Evolutionary conservation across 345 rosid species (phyloP), one percentile per base, ranked within the genome.

Genomic region (Anastatica hierochuntica): DNA sequence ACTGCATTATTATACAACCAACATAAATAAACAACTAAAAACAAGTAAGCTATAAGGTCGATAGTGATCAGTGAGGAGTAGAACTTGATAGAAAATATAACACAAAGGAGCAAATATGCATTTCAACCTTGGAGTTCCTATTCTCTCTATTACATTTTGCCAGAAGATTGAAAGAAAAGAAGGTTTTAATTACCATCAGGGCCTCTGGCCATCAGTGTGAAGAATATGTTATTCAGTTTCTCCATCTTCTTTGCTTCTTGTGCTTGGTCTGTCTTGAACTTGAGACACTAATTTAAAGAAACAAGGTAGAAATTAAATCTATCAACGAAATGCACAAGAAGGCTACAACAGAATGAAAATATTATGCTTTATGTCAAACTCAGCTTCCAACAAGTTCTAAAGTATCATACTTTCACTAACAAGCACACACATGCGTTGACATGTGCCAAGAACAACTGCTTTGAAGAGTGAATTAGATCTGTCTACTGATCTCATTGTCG

Each of bases 241-340:
- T 88, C 98, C 97, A 88, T 85, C 79, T 88, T 92, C 84, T 80
- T 92, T 5, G 94, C 99, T 45, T 88, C 95, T 65, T 92, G 95
- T 55, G 90, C 95, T 76, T 88, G 94, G 74, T 88, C 97, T 14
- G 95, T 92, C 78, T 92, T 92, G 72, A 92, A 92, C 76, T 92
- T 92, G 66, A 92, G 90, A 75, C 96, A 88, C 98, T 83, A 50
- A 35, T 23, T 23, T 23, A 23, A 3, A 3, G 20, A 15, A 46
- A 47, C 12, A 46, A 47, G 45, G 16, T 18, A 14, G n/a, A 30
- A 46, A 39, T 0, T n/a, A n/a, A n/a, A n/a, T n/a, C n/a, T n/a
- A n/a, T n/a, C n/a, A 11, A 24, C 2, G 6, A 31, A 16, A n/a
- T n/a, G n/a, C n/a, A n/a, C n/a, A n/a, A n/a, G n/a, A n/a, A n/a